Percentiles rank a stretch among this genome's conserved stretches.
phyloP scores from a whole-genome alignment of 2,329 filamentous ascomycete genomes.

The Cordyceps militaris region DNA sequence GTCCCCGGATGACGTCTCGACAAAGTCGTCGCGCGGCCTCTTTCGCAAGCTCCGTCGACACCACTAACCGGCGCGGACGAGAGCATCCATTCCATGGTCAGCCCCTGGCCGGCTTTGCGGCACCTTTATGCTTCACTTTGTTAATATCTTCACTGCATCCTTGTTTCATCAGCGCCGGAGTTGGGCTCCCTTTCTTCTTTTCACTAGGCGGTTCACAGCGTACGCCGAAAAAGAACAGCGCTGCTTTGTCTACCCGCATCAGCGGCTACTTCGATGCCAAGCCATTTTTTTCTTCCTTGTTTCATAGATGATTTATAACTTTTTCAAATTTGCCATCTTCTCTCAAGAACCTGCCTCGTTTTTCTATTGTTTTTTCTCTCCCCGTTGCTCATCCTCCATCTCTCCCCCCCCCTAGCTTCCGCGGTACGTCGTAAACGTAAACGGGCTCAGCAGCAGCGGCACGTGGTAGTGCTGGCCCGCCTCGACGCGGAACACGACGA shows the following conservation, averaged over 20 bases:
- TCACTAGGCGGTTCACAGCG: constrained; percentile 2
- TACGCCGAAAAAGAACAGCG: background rate
- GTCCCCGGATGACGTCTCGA: constrained; percentile 27
- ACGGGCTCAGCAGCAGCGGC: constrained; percentile 68
- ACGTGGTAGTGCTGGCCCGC: constrained; percentile 69
- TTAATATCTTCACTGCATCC: background rate
- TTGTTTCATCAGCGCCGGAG: constrained; percentile 8
- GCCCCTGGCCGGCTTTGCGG: background rate
- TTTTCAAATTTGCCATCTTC: background rate
- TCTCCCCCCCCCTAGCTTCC: constrained; percentile 48
- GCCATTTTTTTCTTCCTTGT: background rate
- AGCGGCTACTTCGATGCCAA: background rate
- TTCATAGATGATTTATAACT: background rate
- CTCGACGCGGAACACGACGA: constrained; percentile 45
- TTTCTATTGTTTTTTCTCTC: background rate
- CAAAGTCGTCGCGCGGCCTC: constrained; percentile 21
- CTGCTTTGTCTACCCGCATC: background rate
- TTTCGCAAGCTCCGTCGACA: constrained; percentile 16
- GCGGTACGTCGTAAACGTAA: constrained; percentile 75
- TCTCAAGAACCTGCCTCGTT: background rate
- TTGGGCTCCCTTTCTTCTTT: constrained; percentile 1
- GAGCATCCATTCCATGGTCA: no score
- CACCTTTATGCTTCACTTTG: background rate
- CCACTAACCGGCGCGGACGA: no score
- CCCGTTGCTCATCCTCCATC: background rate